phyloP scores from a whole-genome alignment of 768 basidiomycete genomes.

The Russula lepida region DNA sequence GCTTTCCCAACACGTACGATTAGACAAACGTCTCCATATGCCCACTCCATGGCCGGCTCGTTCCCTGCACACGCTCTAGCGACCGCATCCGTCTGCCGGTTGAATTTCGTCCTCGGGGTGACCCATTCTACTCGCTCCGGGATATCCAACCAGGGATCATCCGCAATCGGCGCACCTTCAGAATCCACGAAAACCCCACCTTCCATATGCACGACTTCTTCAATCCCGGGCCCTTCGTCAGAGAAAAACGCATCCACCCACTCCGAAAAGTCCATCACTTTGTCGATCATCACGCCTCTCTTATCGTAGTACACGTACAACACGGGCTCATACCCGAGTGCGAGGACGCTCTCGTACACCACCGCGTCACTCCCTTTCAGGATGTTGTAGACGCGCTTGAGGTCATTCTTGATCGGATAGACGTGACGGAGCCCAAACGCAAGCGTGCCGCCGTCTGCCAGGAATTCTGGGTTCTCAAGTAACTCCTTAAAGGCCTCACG shows the following conservation, averaged over 20 bases:
- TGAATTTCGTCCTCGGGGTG: not conserved
- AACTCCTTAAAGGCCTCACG: conserved; percentile 23
- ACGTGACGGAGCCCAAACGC: conserved; percentile 34
- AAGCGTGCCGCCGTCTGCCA: conserved; percentile 34
- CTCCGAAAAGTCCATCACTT: not conserved
- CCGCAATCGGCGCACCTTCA: no score
- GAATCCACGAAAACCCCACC: not conserved
- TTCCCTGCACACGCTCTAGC: not conserved
- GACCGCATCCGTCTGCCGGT: not conserved
- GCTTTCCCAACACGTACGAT: conserved; percentile 4
- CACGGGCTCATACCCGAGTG: not conserved
- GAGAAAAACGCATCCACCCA: no score
- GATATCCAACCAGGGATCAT: no score
- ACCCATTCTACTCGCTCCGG: not conserved
- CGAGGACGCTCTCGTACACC: not conserved
- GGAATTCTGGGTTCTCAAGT: conserved; percentile 28
- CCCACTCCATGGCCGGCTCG: not conserved
- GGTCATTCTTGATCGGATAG: conserved; percentile 27
- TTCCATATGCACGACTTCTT: not conserved
- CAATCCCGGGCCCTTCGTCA: no score
- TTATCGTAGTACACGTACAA: not conserved
- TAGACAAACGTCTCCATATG: conserved; percentile 4
- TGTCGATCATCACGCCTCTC: not conserved
- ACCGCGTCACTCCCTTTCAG: conserved; percentile 11
- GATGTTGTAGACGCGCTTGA: not conserved